These are phyloP conservation scores for Microthyrium microscopicum DNA, from an alignment of 2,329 filamentous ascomycete genomes.

Conservation along the genomic window DNA sequence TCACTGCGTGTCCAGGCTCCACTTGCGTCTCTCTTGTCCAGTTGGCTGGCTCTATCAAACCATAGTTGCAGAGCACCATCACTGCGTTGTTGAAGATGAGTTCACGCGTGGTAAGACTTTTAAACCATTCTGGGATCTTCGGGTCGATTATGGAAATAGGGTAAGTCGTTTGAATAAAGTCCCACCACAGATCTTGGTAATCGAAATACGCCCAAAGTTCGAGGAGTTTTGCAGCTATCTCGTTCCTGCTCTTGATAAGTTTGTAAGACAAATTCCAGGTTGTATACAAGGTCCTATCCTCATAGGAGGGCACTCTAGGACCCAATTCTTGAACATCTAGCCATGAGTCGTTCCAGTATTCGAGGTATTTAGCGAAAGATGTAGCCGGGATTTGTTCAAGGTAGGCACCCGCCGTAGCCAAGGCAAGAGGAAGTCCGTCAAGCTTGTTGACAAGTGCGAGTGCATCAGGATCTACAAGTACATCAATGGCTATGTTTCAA, in stretches of 20 bases:
- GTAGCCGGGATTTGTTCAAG: constrained; percentile 22
- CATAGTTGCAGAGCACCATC: constrained; percentile 16
- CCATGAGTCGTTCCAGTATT: constrained; percentile 25
- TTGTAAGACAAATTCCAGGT: constrained; percentile 25
- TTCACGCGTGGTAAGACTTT: constrained; percentile 11
- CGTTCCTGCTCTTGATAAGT: constrained; percentile 19
- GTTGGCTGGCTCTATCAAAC: constrained; percentile 14
- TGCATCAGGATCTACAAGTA: constrained; percentile 14
- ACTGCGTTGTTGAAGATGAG: constrained; percentile 15
- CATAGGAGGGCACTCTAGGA: too few species aligned
- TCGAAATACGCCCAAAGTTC: constrained; percentile 28
- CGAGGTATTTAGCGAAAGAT: constrained; percentile 24
- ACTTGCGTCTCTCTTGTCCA: constrained; percentile 4
- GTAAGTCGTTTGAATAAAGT: constrained; percentile 18
- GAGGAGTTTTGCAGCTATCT: constrained; percentile 20
- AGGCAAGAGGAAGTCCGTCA: constrained; percentile 29
- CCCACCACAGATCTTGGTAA: constrained; percentile 29
- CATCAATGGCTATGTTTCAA: constrained; percentile 6
- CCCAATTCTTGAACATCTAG: too few species aligned
- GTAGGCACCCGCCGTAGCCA: constrained; percentile 30
- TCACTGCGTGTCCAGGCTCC: too few species aligned
- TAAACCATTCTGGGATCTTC: constrained; percentile 12
- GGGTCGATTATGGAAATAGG: constrained; percentile 1
- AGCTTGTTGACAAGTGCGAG: constrained; percentile 23
- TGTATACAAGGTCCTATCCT: too few species aligned